Evolutionary conservation across 345 rosid species (phyloP), one percentile per base, ranked within the genome.

Genomic region (Ceriops decandra): DNA sequence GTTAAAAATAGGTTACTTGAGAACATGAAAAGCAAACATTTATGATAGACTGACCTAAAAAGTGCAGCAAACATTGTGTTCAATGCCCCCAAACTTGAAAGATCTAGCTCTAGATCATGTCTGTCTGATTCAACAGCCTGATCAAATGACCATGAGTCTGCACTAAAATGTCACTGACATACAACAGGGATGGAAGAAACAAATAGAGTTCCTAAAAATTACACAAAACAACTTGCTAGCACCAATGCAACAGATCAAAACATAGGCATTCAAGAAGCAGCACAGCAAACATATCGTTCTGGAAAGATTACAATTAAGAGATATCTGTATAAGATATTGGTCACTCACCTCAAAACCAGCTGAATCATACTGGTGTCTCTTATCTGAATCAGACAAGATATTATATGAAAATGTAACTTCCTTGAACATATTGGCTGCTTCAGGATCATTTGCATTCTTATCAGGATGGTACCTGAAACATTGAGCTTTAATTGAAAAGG

Each of bases 391-490:
- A 78, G 98, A 90, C 79, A 95, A 83, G 59, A 95, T 88, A 74
- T 85, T 92, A 71, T 92, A 88, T 0, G 99, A 87, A 82, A 92
- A 95, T 2, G 98, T 95, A 68, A 82, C 98, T 82, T 95, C 99
- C 71, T 92, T 88, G 76, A 92, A 95, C 87, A 87, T 84, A 74
- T 95, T 95, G 22, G 98, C 89, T 63, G 98, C 97, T 75, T 87
- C 65, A 38, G 98, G 91, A 71, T 95, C 96, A 82, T 95, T 92
- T 42, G 88, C 88, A 77, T 90, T 95, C 82, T 95, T 92, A 87
- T 92, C 99, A 72, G 98, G 99, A 85, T 92, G 98, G 68, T 95
- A 95, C 88, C 99, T 95, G 87, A 71, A 80, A 79, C 60, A 79
- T 57, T 20, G 64, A 57, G 16, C 28, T 56, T 27, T 21, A 56